Evolutionary conservation across 2,329 filamentous ascomycete genomes (phyloP), one percentile per base, ranked within the genome.

Genomic region (Apiospora pterosperma): DNA sequence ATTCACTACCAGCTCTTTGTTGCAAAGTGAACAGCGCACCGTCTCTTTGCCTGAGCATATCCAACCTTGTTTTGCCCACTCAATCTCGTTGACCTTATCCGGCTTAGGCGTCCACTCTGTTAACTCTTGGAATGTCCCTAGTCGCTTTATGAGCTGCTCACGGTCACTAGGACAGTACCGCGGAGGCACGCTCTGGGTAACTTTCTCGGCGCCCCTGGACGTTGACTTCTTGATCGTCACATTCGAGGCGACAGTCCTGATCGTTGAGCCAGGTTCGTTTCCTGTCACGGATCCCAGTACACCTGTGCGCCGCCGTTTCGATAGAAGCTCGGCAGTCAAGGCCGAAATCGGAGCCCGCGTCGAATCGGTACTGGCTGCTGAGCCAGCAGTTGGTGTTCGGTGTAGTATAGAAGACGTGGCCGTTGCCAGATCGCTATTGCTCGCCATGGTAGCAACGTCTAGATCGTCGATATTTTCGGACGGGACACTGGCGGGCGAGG

Each of bases 31-130:
- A 75, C 96, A 99, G 21, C 89, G 88, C 19, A 98, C 92, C 4
- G 91, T 91, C 77, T 97, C 93, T 68, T 89, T 88, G 70, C 90
- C 90, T 58, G 91, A 88, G 72, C 95, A 97, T 4, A 90, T 84
- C 95, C 96, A 99, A 0, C 95, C 95, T 65, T 92, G 83, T 81
- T 95, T 97, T 0, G 94, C 94, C 96, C 96, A 99, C 76, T 93
- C 91, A 8, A 97, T 89, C 78, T 98, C 96, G 74, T 88, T 93
- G 70, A 98, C 89, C 38, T 83, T 84, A 62, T 94, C 87, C 0
- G 96, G 94, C 76, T 98, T 98, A 0, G 92, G 91, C n/a, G 92
- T 91, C 95, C 95, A 99, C 75, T 91, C 87, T 63, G 93, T 96
- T 59, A 98, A 89, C 69, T 95, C 93, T 73, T 95, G 91, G 74